Conservation (phyloP, 2,329 filamentous ascomycete species). For the Colletotrichum liriopes region DNA sequence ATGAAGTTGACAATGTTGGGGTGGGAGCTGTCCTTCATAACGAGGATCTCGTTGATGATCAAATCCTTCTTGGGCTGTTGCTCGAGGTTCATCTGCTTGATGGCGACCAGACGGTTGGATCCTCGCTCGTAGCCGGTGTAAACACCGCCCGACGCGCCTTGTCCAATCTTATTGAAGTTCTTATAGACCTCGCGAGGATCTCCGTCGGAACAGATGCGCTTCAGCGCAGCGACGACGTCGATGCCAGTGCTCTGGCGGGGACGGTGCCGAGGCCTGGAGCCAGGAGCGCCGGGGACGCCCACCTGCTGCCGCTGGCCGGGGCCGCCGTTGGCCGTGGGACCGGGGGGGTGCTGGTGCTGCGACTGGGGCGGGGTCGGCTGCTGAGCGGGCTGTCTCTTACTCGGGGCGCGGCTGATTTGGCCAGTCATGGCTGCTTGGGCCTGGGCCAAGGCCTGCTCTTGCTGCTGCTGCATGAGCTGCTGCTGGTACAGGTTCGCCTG, state of each 20-base stretch:
- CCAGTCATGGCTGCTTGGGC: constrained; percentile 83
- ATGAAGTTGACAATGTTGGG: constrained; percentile 99
- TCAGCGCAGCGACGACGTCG: constrained; percentile 87
- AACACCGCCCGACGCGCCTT: constrained; percentile 96
- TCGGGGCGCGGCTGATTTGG: constrained; percentile 80
- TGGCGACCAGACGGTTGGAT: constrained; percentile 91
- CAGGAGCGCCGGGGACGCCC: constrained; percentile 52
- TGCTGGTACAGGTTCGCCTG: constrained; percentile 71
- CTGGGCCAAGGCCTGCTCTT: constrained; percentile 86
- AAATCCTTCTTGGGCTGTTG: constrained; percentile 99
- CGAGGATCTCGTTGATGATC: constrained; percentile 98
- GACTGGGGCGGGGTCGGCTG: constrained; percentile 67
- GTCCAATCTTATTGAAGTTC: constrained; percentile 93
- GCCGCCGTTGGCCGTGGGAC: constrained; percentile 48
- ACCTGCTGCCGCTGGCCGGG: constrained; percentile 55
- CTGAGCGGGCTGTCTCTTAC: constrained; percentile 75
- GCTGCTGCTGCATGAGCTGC: constrained; percentile 82
- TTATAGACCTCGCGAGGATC: constrained; percentile 92
- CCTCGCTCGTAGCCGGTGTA: constrained; percentile 90
- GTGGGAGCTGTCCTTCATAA: constrained; percentile 99
- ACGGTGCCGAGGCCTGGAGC: constrained; percentile 80
- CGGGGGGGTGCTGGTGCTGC: constrained; percentile 54
- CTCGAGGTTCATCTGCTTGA: constrained; percentile 99
- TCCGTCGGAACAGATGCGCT: constrained; percentile 90
- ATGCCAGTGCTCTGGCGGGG: constrained; percentile 84